Conservation (phyloP, 2,329 filamentous ascomycete species). For the Sarocladiaceae sp. region DNA sequence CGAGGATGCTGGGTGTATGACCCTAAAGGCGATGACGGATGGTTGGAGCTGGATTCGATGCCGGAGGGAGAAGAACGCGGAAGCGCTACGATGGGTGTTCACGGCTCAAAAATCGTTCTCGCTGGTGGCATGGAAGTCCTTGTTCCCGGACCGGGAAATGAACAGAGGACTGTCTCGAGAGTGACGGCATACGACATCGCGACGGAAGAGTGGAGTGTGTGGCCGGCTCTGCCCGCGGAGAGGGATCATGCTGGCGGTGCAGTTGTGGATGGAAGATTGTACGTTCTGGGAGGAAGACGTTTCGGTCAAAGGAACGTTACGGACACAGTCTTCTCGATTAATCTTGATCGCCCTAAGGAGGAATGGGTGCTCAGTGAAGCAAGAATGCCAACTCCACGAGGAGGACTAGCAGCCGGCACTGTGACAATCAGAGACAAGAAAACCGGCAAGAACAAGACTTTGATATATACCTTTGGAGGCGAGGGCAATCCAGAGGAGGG, state of each 20-base stretch:
- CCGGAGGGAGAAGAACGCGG: constrained; percentile 24
- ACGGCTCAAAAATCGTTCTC: constrained; percentile 27
- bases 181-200: constrained; percentile 27
- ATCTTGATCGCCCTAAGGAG: constrained; percentile 19
- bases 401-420: constrained; percentile 24
- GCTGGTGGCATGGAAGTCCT: constrained; percentile 31
- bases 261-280: constrained; percentile 28
- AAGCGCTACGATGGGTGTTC: constrained; percentile 26
- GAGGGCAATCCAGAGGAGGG: constrained; percentile 25
- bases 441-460: constrained; percentile 17
- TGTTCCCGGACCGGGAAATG: constrained; percentile 7
- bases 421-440: neutral
- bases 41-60: constrained; percentile 22
- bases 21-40: constrained; percentile 18
- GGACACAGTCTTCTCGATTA: constrained; percentile 30
- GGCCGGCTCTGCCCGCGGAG: constrained; percentile 23
- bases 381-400: constrained; percentile 32
- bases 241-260: constrained; percentile 29
- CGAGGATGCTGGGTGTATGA: constrained; percentile 26
- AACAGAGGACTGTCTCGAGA: constrained; percentile 23
- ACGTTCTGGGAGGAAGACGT: constrained; percentile 30
- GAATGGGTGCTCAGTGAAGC: constrained; percentile 23
- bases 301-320: constrained; percentile 25
- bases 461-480: constrained; percentile 32
- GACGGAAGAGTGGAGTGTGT: constrained; percentile 20